These are phyloP conservation scores for Inonotus hispidus DNA, from an alignment of 1,284 basidiomycete species.

Conservation along the genomic window DNA sequence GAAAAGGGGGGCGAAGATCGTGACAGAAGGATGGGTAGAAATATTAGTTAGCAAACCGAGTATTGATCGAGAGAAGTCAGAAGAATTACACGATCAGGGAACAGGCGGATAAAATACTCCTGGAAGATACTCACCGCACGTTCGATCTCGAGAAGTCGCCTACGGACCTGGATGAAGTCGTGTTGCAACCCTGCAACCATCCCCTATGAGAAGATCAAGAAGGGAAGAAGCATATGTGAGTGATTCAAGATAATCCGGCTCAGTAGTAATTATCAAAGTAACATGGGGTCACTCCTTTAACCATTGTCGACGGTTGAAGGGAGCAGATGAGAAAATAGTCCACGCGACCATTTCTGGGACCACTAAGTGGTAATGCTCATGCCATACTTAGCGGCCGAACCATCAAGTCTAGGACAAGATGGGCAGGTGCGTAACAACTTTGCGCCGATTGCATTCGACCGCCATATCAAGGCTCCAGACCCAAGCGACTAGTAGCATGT, in stretches of 20 bases:
- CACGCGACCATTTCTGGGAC: no score
- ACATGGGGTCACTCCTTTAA: neutral
- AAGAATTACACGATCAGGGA: neutral
- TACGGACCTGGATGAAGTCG: slow-evolving; percentile 48
- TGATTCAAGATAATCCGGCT: neutral
- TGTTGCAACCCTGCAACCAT: slow-evolving; percentile 67
- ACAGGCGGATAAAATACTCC: neutral
- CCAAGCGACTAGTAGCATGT: neutral
- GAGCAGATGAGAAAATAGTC: no score
- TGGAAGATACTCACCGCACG: slow-evolving; percentile 44
- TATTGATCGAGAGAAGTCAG: neutral
- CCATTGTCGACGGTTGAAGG: neutral
- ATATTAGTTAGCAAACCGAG: neutral
- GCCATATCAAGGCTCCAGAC: no score
- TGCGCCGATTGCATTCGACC: neutral
- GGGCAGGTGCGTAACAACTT: neutral
- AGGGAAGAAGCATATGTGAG: neutral
- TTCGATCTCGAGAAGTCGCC: slow-evolving; percentile 61
- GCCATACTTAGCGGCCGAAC: no score
- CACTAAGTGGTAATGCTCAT: no score
- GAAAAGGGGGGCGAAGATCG: neutral
- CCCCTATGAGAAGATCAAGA: slow-evolving; percentile 37
- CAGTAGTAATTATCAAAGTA: neutral
- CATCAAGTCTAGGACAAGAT: no score
- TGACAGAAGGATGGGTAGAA: neutral